Base-by-base conservation (phyloP, 176 grass and related monocot species). In the Zoysia japonica region DNA sequence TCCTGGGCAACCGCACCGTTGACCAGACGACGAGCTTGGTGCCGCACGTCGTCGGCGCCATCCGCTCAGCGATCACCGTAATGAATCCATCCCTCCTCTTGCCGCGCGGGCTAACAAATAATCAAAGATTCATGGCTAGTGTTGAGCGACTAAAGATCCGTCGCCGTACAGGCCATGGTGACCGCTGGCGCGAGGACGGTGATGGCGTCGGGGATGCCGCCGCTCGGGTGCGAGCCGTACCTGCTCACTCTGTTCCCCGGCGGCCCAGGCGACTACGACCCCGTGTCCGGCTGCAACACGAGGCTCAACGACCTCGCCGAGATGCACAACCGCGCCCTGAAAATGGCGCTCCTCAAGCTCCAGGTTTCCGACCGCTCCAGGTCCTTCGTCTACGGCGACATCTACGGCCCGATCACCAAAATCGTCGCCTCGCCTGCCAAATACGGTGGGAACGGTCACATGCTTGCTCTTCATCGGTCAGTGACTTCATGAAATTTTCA, bases 251-350 rank as follows among this genome's bases (percentile, higher is more conserved):
- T 52, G 12, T 84, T 82, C 71, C 56, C 71, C 6, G 80, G 67
- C 48, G 6, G n/a, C 16, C 72, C 53, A 9, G 57, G 55, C n/a
- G 79, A 79, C 36, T 86, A 91, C 39, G 94, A 97, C 60, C 72
- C 39, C 7, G 38, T 40, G 2, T 68, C 89, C 44, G 86, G 91
- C 16, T 93, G 91, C 82, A 61, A 93, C 67, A 76, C 56, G 9
- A 52, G 79, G 75, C 47, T 85, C 16, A 93, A 97, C 64, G 76
- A 37, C 1, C 88, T 97, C 52, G 54, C 89, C 8, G 46, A 72
- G 63, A 47, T 72, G 47, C 94, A 97, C 87, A 93, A 93, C 68
- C 78, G 72, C 11, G 81, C 54, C 5, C 85, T 97, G 11, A 39
- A 52, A 28, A 4, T 6, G 20, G 61, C 76, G 49, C 17, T 97